Base-by-base conservation (phyloP, 495 filamentous ascomycete genomes). In the Corynascus novoguineensis region DNA sequence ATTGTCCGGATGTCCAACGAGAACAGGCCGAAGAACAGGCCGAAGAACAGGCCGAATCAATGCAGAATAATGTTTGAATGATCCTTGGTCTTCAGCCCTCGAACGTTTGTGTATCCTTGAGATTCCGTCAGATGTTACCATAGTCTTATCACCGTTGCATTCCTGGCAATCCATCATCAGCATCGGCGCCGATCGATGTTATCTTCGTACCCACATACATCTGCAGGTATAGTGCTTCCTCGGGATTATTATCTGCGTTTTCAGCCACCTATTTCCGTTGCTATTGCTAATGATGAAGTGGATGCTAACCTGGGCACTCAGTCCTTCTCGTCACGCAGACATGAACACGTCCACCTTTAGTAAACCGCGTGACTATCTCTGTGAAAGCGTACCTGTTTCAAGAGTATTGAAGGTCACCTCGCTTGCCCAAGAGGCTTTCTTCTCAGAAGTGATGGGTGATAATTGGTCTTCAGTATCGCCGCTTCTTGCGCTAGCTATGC, bases 331-430 rank as follows among this genome's bases (percentile, higher is more conserved):
- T 67, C 68, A 1, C 57, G 68, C 29, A 64, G 68, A 50, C 49
- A 56, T 49, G 59, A 62, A 44, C 61, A 49, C 32, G 68, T 69
- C 56, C 68, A 63, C 21, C 68, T 81, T n/a, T 12, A 78, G 80
- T 66, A 78, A 75, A 60, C 55, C 75, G 24, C 75, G 74, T 56
- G n/a, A n/a, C n/a, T n/a, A 74, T 81, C 47, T 80, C 78, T 61
- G 62, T 65, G n/a, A 75, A 81, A 51, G 62, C 74, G 4, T 80
- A 81, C 62, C 73, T 76, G 42, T 78, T n/a, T 81, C 62, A 68
- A 75, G 53, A 77, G 78, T 40, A 66, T 77, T 79, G 66, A 75
- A 80, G 60, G 69, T 75, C 3, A n/a, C n/a, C n/a, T n/a, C n/a
- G n/a, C n/a, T n/a, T n/a, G n/a, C n/a, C n/a, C n/a, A n/a, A n/a